Conservation (phyloP, 306 rosid species). For the Comarum palustre region DNA sequence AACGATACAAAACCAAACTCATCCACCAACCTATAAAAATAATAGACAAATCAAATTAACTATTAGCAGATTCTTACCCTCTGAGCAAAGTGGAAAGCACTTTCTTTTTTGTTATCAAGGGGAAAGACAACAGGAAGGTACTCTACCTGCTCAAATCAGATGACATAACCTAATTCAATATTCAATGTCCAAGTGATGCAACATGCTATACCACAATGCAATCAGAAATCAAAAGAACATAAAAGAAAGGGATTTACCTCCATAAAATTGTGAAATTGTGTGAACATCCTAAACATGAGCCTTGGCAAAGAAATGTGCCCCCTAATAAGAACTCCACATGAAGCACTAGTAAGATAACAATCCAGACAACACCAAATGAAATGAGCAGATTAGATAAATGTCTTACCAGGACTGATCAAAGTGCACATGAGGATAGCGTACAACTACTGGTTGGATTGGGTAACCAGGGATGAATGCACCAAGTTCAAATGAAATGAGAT, state of each 20-base stretch:
- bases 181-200: slow-evolving; percentile 10
- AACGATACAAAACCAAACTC: not conserved
- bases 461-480: slow-evolving; percentile 89
- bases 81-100: slow-evolving; percentile 58
- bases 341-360: slow-evolving; percentile 21
- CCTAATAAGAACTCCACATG: slow-evolving; percentile 43
- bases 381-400: slow-evolving; percentile 22
- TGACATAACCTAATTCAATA: slow-evolving; percentile 20
- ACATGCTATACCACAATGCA: slow-evolving; percentile 7
- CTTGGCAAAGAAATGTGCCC: slow-evolving; percentile 71
- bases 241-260: slow-evolving; percentile 53
- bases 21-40: not conserved
- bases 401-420: slow-evolving; percentile 96
- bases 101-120: slow-evolving; percentile 62
- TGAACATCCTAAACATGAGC: slow-evolving; percentile 93
- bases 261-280: slow-evolving; percentile 91
- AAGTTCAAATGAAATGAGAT: slow-evolving; percentile 85
- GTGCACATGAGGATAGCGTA: slow-evolving; percentile 94
- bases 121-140: slow-evolving; percentile 88
- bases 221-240: not conserved
- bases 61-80: slow-evolving; percentile 53
- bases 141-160: slow-evolving; percentile 67
- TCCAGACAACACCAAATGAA: slow-evolving; percentile 24
- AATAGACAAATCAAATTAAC: not conserved
- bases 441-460: slow-evolving; percentile 82